A percentile compares a stretch with the other conserved stretches of the same genome.
Conservation (phyloP, 306 rosid species). For the Cajanus cajan region DNA sequence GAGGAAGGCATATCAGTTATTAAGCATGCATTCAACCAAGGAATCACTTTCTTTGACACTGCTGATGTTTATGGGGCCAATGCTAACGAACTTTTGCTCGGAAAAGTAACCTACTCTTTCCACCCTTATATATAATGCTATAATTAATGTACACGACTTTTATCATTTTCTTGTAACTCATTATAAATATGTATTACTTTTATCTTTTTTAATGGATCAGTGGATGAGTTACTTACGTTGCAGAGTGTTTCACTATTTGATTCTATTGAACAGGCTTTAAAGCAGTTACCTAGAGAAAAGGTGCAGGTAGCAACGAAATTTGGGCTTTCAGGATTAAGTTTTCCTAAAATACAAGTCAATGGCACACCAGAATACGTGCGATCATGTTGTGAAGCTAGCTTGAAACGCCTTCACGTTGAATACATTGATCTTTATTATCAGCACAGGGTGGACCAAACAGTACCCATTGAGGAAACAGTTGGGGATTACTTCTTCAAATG, state of each 20-base stretch:
- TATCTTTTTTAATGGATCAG: background rate
- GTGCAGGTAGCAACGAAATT: slow-evolving; percentile 76
- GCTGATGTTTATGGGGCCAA: slow-evolving; percentile 56
- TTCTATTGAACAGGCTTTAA: slow-evolving; percentile 53
- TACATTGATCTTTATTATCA: slow-evolving; percentile 84
- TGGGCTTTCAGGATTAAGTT: slow-evolving; percentile 29
- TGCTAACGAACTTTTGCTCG: slow-evolving; percentile 62
- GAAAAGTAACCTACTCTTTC: slow-evolving; percentile 46
- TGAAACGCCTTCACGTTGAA: slow-evolving; percentile 67
- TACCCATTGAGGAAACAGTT: slow-evolving; percentile 79
- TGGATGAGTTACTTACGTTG: background rate
- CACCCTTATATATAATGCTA: background rate
- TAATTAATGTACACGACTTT: background rate
- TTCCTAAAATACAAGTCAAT: slow-evolving; percentile 13
- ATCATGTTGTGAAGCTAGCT: slow-evolving; percentile 70
- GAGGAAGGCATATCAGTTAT: slow-evolving; percentile 53
- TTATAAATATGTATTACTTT: too few species aligned
- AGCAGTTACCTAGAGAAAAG: slow-evolving; percentile 62
- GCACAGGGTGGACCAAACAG: slow-evolving; percentile 51
- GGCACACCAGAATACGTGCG: slow-evolving; percentile 76
- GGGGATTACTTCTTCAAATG: background rate
- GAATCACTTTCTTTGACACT: slow-evolving; percentile 74
- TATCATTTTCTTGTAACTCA: background rate
- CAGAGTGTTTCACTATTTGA: background rate
- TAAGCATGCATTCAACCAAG: slow-evolving; percentile 55